Base-by-base conservation (phyloP, 306 rosid species). In the Fragaria vesca region DNA sequence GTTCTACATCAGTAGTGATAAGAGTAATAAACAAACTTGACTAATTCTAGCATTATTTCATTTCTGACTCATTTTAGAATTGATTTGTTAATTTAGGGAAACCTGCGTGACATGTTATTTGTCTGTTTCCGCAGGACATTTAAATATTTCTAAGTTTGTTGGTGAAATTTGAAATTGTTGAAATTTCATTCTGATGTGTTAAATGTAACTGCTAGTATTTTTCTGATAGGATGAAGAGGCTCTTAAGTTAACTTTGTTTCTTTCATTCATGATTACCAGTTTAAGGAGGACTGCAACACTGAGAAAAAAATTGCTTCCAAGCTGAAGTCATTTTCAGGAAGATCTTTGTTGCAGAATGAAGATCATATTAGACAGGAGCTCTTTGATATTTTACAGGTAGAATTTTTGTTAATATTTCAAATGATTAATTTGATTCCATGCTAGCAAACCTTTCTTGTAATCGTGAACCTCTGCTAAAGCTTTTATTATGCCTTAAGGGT, bases 241-340 rank as follows among this genome's bases (percentile, higher is more conserved):
- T 77, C 61, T 72, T 30, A 68, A 5, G 57, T 71, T 54, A 69
- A 47, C 17, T 76, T 79, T 74, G 77, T 20, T 50, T 21, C 1
- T 72, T 15, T 50, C 68, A 71, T 60, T 47, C 50, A 32, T 73
- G 54, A 40, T 75, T 81, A 34, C 73, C 60, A 95, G 98, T 95
- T 95, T 85, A 95, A 91, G 89, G 97, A 92, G 83, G 97, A 92
- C 72, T 79, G 98, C 84, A 85, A 87, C 90, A 91, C 98, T 7
- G 90, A 92, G 89, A 89, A 92, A 85, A 91, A 89, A 81, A 83
- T 95, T 83, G 97, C 79, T 75, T 78, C 95, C 87, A 91, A 89
- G 93, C 88, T 95, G 81, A 88, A 91, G 84, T 74, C 90, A 66
- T 83, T 73, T 78, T 83, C 85, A 9, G 97, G 86, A 75, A 82